Evolutionary conservation across 768 basidiomycete genomes (phyloP), one percentile per base, ranked within the genome.

Genomic region (Porphyrellus cyaneotinctus): DNA sequence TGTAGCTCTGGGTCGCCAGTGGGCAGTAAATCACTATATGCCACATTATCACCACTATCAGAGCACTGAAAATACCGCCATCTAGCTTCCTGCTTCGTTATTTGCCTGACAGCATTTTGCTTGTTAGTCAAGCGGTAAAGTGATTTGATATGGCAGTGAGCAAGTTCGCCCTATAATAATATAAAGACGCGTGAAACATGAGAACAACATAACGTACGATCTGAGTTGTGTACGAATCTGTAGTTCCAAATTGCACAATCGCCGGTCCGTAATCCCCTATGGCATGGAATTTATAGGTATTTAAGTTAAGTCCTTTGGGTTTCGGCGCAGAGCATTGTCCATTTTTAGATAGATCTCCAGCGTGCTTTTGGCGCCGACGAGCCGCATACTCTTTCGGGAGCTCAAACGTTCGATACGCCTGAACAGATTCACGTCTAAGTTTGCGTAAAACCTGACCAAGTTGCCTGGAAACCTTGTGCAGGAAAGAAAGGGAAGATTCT

Each of bases 111-210:
- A 4, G 58, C 54, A n/a, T 69, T 43, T 1, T 58, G 64, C 54
- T 75, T 76, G 58, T 74, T 76, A 0, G 70, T 74, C 2, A 61
- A 45, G 0, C 42, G 49, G 43, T 77, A 79, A 14, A 71, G 54
- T 0, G 52, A 54, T 54, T 81, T 79, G 20, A 75, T 56, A 0
- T 26, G 42, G 0, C 61, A 49, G 47, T 79, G 75, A 26, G 72
- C 65, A 0, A 69, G 64, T 59, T 76, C 75, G 14, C 72, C 68
- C 75, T 77, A n/a, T 9, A 6, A n/a, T 7, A 13, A 42, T n/a
- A 7, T 24, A 14, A 8, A 43, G 1, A 28, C 1, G 2, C 22
- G 30, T 12, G 2, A 17, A 12, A 23, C n/a, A n/a, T n/a, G n/a
- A n/a, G n/a, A 24, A 41, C 6, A 22, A 15, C 9, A 11, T 4